Base-by-base conservation (phyloP, 2,329 filamentous ascomycete species). In the Aspergillus sojae region DNA sequence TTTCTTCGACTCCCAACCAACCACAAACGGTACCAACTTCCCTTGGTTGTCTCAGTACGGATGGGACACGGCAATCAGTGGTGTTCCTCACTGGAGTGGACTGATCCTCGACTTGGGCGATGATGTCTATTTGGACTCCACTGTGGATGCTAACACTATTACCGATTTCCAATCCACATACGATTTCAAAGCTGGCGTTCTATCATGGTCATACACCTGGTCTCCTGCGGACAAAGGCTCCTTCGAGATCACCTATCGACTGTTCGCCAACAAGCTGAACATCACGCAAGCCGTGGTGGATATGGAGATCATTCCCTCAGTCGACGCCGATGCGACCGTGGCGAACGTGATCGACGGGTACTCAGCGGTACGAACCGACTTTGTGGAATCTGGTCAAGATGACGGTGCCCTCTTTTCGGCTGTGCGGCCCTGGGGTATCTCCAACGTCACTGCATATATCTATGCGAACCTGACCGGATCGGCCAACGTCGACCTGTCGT, bases 41-140 rank as follows among this genome's bases (percentile, higher is more conserved):
- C 82, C 83, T 0, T 91, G 90, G 89, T 74, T 92, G 50, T 82
- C 86, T 61, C 86, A 91, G 67, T 89, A 90, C 75, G 89, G 89
- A 7, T 85, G 86, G 62, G 90, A 93, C 70, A 90, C 86, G 68
- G 88, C 90, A 57, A 90, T 92, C 65, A 86, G 85, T 58, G 90
- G 90, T 28, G 83, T 93, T 19, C 90, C 90, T 7, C 89, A 92
- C 72, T 90, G 88, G 83, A 83, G 83, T 30, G 87, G 85, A 1
- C 77, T 91, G 43, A 74, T 88, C 41, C 79, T 91, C 21, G 82
- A 87, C 58, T 77, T 86, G 3, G 84, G 84, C 3, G 80, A 84
- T 61, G 81, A 81, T 28, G 77, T 79, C 10, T 82, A 85, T 55
- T 79, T 92, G 36, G 84, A 89, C 77, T 86, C 89, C 3, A 86